Conservation (phyloP, 2,329 filamentous ascomycete genomes). For the Colletotrichum navitas region DNA sequence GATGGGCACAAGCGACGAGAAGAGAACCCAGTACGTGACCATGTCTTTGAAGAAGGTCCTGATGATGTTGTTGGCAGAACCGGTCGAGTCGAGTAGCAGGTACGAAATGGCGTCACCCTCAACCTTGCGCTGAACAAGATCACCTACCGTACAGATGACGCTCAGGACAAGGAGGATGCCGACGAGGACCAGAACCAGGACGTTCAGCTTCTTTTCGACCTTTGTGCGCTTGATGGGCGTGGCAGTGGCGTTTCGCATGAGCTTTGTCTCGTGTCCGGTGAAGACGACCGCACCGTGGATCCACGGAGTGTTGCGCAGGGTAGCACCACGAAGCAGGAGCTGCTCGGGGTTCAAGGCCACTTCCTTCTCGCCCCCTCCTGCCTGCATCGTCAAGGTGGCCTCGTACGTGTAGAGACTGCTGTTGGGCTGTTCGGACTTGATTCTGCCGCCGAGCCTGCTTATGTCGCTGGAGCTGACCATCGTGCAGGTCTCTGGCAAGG, state of each 20-base stretch:
- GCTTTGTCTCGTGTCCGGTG: conserved; percentile 96
- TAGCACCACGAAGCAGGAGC: conserved; percentile 91
- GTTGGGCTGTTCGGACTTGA: conserved; percentile 97
- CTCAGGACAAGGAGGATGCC: conserved; percentile 86
- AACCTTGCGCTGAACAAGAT: conserved; percentile 82
- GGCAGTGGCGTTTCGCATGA: conserved; percentile 98
- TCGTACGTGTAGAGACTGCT: conserved; percentile 99
- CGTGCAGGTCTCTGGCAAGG: conserved; percentile 88
- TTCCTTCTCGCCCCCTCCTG: conserved; percentile 93
- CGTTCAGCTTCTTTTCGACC: conserved; percentile 93
- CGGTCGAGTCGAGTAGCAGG: conserved; percentile 74
- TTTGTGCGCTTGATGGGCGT: conserved; percentile 98
- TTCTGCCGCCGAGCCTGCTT: conserved; percentile 84
- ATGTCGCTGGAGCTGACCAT: conserved; percentile 90
- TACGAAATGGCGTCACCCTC: conserved; percentile 76
- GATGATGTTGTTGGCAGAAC: conserved; percentile 67
- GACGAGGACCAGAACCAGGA: conserved; percentile 91
- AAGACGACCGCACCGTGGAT: conserved; percentile 97
- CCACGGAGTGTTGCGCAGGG: conserved; percentile 96
- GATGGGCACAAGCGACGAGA: conserved; percentile 95
- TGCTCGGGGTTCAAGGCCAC: conserved; percentile 91
- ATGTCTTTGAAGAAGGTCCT: conserved; percentile 92
- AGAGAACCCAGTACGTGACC: conserved; percentile 98
- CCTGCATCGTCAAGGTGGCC: conserved; percentile 90
- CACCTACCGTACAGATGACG: conserved; percentile 90